A percentile compares a stretch with the other conserved stretches of the same genome.
Conservation (phyloP, 108 stramenopile species). For the Discostella stelligeroides region DNA sequence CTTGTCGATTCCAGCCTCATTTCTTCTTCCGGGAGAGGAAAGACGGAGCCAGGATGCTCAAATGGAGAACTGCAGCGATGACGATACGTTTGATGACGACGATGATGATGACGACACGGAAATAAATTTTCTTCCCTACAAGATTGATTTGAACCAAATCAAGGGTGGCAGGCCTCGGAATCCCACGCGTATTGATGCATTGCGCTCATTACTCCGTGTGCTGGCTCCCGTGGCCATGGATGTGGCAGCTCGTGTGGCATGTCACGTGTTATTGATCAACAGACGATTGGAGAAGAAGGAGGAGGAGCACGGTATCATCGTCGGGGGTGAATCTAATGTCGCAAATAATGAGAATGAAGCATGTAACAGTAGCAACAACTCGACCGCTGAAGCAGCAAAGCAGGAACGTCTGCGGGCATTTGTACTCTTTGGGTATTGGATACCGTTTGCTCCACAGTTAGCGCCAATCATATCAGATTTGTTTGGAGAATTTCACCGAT, state of each 20-base stretch:
- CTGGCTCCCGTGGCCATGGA: slow-evolving; percentile 80
- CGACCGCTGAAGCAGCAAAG: slow-evolving; percentile 1
- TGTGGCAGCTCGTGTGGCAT: slow-evolving; percentile 62
- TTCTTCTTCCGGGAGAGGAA: slow-evolving; percentile 20
- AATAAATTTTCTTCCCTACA: slow-evolving; percentile 24
- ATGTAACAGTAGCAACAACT: not conserved
- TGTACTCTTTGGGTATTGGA: slow-evolving; percentile 74
- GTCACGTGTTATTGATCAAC: slow-evolving; percentile 29
- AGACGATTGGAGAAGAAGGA: slow-evolving; percentile 1
- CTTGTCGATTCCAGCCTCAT: slow-evolving; percentile 26
- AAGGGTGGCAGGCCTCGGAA: slow-evolving; percentile 38
- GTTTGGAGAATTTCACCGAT: slow-evolving; percentile 30
- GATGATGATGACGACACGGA: slow-evolving; percentile 21
- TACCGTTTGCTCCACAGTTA: slow-evolving; percentile 81
- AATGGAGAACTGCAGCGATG: slow-evolving; percentile 3
- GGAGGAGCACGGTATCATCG: not conserved
- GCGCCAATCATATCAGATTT: slow-evolving; percentile 70
- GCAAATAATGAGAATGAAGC: slow-evolving; percentile 4
- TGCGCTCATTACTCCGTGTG: slow-evolving; percentile 65
- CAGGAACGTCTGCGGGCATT: slow-evolving; percentile 40
- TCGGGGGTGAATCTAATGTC: not conserved
- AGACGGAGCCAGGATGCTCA: not conserved
- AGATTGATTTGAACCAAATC: slow-evolving; percentile 23
- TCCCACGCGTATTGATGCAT: slow-evolving; percentile 61
- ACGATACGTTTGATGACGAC: slow-evolving; percentile 2